Conservation (phyloP, 768 basidiomycete genomes). For the Lactarius indigo region DNA sequence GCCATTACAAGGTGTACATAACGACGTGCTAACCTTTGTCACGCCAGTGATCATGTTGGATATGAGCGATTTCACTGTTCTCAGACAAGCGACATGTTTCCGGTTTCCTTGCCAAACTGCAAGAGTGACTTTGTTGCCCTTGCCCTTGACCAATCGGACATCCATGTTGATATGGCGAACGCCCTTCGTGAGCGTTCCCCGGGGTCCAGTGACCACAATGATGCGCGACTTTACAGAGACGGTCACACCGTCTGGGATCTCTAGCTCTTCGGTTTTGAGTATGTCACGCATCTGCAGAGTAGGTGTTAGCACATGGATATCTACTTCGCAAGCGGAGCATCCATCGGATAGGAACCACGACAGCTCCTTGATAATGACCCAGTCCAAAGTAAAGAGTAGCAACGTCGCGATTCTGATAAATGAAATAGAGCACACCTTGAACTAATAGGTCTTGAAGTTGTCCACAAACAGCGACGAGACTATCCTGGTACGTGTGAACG, state of each 20-base stretch:
- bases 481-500: constrained; percentile 21
- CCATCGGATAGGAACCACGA: constrained; percentile 30
- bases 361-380: constrained; percentile 1
- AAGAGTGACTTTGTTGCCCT: constrained; percentile 77
- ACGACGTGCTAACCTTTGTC: constrained; percentile 62
- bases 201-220: constrained; percentile 88
- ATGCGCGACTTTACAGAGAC: constrained; percentile 87
- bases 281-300: constrained; percentile 80
- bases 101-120: constrained; percentile 98
- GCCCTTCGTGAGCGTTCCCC: constrained; percentile 89
- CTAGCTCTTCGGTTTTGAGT: constrained; percentile 89
- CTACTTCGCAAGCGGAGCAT: constrained; percentile 36
- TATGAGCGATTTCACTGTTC: constrained; percentile 93
- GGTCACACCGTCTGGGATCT: constrained; percentile 80
- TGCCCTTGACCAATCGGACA: constrained; percentile 77
- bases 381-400: neutral
- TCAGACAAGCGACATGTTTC: constrained; percentile 97
- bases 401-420: neutral
- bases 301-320: constrained; percentile 32
- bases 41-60: constrained; percentile 98
- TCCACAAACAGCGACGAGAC: constrained; percentile 27
- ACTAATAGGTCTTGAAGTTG: constrained; percentile 33
- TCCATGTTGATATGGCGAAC: constrained; percentile 95
- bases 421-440: constrained; percentile 31
- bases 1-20: neutral